Evolutionary conservation across 805 yeast genomes (phyloP).

Genomic region (Brettanomyces bruxellensis): DNA sequence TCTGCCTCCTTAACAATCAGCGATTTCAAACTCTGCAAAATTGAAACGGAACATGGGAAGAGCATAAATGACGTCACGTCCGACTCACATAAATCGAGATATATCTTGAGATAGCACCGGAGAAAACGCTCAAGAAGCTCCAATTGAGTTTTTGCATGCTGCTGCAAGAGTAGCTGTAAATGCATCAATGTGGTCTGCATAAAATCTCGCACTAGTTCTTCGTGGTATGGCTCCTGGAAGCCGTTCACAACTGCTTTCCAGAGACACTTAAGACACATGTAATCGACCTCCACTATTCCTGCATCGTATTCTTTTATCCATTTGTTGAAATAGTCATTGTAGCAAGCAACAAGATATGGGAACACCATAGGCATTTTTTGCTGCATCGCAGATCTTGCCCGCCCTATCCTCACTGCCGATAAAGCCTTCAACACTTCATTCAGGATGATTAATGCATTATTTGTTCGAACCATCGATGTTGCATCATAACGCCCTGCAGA

Average conservation of each 20-base stretch:
- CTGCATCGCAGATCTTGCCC: conserved; percentile 71
- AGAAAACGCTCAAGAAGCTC: conserved; percentile 60
- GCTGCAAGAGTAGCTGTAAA: conserved; percentile 43
- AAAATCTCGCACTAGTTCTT: conserved; percentile 50
- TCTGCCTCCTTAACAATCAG: conserved; percentile 57
- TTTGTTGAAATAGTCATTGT: conserved; percentile 46
- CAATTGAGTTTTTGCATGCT: conserved; percentile 40
- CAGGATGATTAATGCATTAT: conserved; percentile 55
- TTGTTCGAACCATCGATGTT: conserved; percentile 41
- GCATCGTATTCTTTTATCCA: conserved; percentile 50
- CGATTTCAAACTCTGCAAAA: conserved; percentile 52
- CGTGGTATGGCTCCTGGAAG: conserved; percentile 58
- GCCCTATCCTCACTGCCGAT: conserved; percentile 73
- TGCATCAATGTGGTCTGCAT: conserved; percentile 48
- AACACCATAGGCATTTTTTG: conserved; percentile 56
- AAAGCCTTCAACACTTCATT: conserved; percentile 74
- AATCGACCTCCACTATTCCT: conserved; percentile 63
- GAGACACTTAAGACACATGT: conserved; percentile 64
- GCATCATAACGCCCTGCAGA: conserved; percentile 23
- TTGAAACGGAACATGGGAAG: conserved; percentile 52
- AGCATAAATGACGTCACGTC: conserved; percentile 68
- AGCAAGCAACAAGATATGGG: conserved; percentile 50
- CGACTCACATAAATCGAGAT: conserved; percentile 44
- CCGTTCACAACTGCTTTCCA: conserved; percentile 73
- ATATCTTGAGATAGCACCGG: conserved; percentile 68